phyloP scores from a whole-genome alignment of 1,284 basidiomycete genomes.

The Earliella scabrosa region DNA sequence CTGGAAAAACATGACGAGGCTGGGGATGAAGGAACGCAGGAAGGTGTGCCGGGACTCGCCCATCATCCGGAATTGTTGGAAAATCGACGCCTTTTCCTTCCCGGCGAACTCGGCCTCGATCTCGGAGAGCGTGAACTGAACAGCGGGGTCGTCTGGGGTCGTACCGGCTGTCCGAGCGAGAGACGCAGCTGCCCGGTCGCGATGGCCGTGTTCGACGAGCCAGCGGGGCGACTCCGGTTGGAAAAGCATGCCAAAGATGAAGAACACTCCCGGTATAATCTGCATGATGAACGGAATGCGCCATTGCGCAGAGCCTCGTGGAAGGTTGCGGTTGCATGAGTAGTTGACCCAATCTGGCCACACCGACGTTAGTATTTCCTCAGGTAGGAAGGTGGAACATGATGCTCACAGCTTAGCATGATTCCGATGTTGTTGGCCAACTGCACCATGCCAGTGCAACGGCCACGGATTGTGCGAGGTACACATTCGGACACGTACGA shows the following conservation, averaged over 20 bases:
- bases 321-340: conserved; percentile 66
- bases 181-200: conserved; percentile 62
- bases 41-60: conserved; percentile 65
- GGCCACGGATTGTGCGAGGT: conserved; percentile 56
- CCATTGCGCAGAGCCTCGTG: conserved; percentile 49
- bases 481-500: conserved; percentile 81
- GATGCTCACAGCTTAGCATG: conserved; percentile 73
- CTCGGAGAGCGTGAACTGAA: conserved; percentile 67
- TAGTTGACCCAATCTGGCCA: conserved; percentile 60
- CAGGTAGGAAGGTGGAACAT: too few relatives aligned
- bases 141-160: conserved; percentile 50
- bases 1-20: conserved; percentile 51
- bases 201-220: conserved; percentile 72
- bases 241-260: conserved; percentile 63
- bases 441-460: conserved; percentile 82
- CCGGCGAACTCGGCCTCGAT: conserved; percentile 72
- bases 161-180: conserved; percentile 65
- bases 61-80: conserved; percentile 29
- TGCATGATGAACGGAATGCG: conserved; percentile 82
- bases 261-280: conserved; percentile 66
- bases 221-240: conserved; percentile 89
- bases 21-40: conserved; percentile 78
- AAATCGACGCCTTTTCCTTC: conserved; percentile 43
- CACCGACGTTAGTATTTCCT: too few relatives aligned
- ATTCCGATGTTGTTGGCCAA: conserved; percentile 85